Percentiles rank a stretch among this genome's conserved stretches.
phyloP scores from a whole-genome alignment of 495 filamentous ascomycete species.

The Neurospora sublineolata region DNA sequence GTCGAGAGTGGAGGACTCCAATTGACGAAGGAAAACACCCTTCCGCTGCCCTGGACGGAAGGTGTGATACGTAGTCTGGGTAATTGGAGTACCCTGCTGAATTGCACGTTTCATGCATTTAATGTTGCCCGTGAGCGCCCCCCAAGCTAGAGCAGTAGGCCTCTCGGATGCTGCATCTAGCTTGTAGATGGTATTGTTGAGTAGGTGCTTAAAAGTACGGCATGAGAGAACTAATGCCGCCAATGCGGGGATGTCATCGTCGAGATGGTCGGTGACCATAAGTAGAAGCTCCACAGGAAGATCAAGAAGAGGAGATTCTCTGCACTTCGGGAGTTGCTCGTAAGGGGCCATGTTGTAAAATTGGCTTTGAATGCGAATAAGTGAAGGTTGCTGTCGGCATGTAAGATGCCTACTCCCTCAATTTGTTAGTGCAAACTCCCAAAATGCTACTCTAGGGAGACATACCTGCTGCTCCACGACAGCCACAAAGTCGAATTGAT shows the following conservation, averaged over 20 bases:
- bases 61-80: background rate
- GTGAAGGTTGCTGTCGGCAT: background rate
- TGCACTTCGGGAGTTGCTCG: background rate
- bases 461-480: background rate
- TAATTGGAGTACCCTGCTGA: background rate
- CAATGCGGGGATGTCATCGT: no score
- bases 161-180: background rate
- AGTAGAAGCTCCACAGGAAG: background rate
- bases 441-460: background rate
- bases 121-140: background rate
- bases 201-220: background rate
- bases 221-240: background rate
- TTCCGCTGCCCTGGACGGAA: background rate
- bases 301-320: background rate
- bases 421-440: background rate
- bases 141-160: background rate
- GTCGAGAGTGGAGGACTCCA: background rate
- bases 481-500: background rate
- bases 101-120: no score
- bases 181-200: background rate
- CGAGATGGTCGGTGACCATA: background rate
- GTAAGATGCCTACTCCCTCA: background rate
- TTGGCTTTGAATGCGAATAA: background rate
- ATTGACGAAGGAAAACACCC: background rate
- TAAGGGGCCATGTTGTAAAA: background rate